phyloP scores from a whole-genome alignment of 1,284 basidiomycete genomes.

The Wolfiporia cocos region DNA sequence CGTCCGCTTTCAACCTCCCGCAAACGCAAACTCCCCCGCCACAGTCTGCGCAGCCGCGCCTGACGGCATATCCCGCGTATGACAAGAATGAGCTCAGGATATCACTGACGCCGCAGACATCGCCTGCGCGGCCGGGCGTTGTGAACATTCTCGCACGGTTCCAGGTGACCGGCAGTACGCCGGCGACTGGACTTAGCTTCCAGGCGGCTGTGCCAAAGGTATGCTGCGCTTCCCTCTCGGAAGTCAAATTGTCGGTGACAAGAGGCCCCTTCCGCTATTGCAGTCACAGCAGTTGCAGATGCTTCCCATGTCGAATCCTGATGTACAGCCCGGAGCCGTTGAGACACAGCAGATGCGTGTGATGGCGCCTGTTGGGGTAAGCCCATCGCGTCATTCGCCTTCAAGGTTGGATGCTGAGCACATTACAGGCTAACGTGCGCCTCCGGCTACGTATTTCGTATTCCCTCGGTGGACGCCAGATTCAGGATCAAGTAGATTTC shows the following conservation, averaged over 20 bases:
- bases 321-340: conserved; percentile 68
- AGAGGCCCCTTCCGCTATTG: conserved; percentile 1
- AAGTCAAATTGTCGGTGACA: not conserved
- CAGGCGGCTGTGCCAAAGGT: conserved; percentile 99
- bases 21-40: conserved; percentile 33
- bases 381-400: conserved; percentile 28
- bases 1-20: conserved; percentile 29
- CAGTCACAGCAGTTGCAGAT: conserved; percentile 98
- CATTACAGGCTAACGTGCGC: conserved; percentile 68
- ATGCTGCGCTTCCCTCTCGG: not conserved
- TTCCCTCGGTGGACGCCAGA: conserved; percentile 54
- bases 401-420: not conserved
- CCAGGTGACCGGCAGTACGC: conserved; percentile 52
- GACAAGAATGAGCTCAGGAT: conserved; percentile 89
- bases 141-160: conserved; percentile 91
- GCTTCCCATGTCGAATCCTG: conserved; percentile 91
- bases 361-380: conserved; percentile 80
- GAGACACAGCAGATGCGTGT: conserved; percentile 97
- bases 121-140: conserved; percentile 74
- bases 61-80: conserved; percentile 82
- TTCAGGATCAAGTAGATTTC: conserved; percentile 96
- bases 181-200: conserved; percentile 74
- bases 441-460: conserved; percentile 85
- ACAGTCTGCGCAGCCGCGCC: conserved; percentile 32
- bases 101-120: conserved; percentile 84